Evolutionary conservation across 2,329 filamentous ascomycete species (phyloP), one percentile per base, ranked within the genome.

Genomic region (Rutstroemia sp.): DNA sequence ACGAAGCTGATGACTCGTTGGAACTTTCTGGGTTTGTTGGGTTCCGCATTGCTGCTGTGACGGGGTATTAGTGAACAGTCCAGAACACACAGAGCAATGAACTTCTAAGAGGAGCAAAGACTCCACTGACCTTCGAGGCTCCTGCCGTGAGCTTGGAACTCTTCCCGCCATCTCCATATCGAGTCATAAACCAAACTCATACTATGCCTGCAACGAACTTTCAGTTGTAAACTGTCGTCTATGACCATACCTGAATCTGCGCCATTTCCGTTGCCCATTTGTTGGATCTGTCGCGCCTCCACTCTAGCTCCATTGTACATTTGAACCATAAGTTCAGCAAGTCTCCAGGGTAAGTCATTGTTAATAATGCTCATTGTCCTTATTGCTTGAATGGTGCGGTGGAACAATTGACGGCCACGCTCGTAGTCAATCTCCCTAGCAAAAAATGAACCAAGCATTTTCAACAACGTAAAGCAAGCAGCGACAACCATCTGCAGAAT

Each of bases 401-500:
- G 80, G 67, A 92, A 91, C 10, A 89, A 78, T 4, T 76, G 78
- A 23, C 86, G 81, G 12, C 85, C 86, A 5, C 83, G 78, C 39
- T 84, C 78, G 56, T 81, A 82, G 63, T 91, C 86, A 55, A 88
- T 82, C n/a, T 84, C 83, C 62, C 80, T 80, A 42, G 85, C 79
- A 64, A 92, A 92, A 72, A 86, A 86, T 19, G 88, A 90, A 50
- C 85, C 82, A 72, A 92, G 85, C 56, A 92, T 76, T 66, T 92
- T 92, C 59, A 92, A 77, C 48, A 94, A 74, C 1, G 87, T 84
- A 64, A 91, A 91, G 3, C 86, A 84, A 5, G 86, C 87, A 2
- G 88, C 88, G n/a, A 92, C 82, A 56, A 91, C 82, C 86, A 92
- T 92, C 70, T 92, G 88, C 68, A 90, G 84, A 52, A 92, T 82